Conservation (phyloP, 2,329 filamentous ascomycete genomes). For the Paraconiothyrium brasiliense region DNA sequence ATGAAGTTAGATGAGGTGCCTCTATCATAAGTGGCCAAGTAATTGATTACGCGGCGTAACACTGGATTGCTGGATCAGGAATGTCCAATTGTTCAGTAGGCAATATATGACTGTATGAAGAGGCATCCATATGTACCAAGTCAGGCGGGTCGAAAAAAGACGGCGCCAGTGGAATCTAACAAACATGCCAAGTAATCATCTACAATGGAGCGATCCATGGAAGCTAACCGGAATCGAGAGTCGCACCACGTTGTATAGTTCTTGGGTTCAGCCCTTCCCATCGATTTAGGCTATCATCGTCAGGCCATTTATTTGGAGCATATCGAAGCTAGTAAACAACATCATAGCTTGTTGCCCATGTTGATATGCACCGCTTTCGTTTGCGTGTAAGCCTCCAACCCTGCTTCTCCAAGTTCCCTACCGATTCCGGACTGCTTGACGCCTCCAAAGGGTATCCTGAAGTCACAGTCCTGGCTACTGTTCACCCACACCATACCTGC, state of each 20-base stretch:
- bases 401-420: conserved; percentile 59
- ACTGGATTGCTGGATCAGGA: too few species aligned
- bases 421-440: conserved; percentile 68
- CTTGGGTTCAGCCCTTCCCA: not conserved
- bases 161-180: not conserved
- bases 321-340: not conserved
- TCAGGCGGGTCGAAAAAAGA: conserved; percentile 2
- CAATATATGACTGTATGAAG: not conserved
- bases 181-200: not conserved
- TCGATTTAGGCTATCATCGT: not conserved
- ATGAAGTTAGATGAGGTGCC: conserved; percentile 12
- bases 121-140: not conserved
- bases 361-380: conserved; percentile 15
- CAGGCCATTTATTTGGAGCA: not conserved
- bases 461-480: conserved; percentile 53
- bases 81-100: conserved; percentile 1
- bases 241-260: too few species aligned
- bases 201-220: not conserved
- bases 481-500: conserved; percentile 64
- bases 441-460: conserved; percentile 64
- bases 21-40: conserved; percentile 9
- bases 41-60: not conserved
- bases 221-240: too few species aligned
- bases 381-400: conserved; percentile 11
- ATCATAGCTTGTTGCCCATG: not conserved